Evolutionary conservation across 1,284 basidiomycete genomes (phyloP), one percentile per base, ranked within the genome.

Genomic region (Moesziomyces parantarcticus): DNA sequence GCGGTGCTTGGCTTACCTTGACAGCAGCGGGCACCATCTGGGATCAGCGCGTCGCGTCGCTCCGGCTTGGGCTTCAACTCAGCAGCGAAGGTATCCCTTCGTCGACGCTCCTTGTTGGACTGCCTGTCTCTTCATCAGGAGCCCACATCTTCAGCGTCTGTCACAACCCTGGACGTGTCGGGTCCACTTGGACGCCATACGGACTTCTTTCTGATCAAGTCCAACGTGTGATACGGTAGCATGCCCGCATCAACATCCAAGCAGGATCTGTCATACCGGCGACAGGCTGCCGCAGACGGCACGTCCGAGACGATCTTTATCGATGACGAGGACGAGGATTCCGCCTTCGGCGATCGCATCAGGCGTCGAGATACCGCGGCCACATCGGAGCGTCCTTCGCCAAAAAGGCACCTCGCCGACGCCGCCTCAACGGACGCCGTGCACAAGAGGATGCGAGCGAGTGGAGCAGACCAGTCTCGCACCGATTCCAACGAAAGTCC

Each of bases 271-370:
- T 43, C 42, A 3, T 61, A 57, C 21, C 65, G 29, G 11, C 47
- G 50, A 21, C 16, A 48, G 23, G 23, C 32, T 3, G 56, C 50
- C 5, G 41, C 34, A 18, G 58, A 68, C 32, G 43, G 44, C 9
- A 45, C 54, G 2, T 58, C 50, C 3, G 59, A 62, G 23, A 62
- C 54, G 11, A 68, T 68, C 21, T 53, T 44, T n/a, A 39, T 68
- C 11, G 56, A 53, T 10, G 65, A 68, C 10, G 55, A 61, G 0
- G 49, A 51, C 23, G 32, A 29, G 10, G 50, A 32, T 21, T 51
- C 58, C 20, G 58, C 54, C 3, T 13, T 32, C 29, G 29, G 8
- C 1, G 26, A 13, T 32, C 29, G 29, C 36, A 5, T 16, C 14
- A 39, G 18, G 3, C 16, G 16, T 6, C 36, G 29, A 4, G 29